Base-by-base conservation (phyloP, 2,329 filamentous ascomycete species). In the Colletotrichum trifolii region DNA sequence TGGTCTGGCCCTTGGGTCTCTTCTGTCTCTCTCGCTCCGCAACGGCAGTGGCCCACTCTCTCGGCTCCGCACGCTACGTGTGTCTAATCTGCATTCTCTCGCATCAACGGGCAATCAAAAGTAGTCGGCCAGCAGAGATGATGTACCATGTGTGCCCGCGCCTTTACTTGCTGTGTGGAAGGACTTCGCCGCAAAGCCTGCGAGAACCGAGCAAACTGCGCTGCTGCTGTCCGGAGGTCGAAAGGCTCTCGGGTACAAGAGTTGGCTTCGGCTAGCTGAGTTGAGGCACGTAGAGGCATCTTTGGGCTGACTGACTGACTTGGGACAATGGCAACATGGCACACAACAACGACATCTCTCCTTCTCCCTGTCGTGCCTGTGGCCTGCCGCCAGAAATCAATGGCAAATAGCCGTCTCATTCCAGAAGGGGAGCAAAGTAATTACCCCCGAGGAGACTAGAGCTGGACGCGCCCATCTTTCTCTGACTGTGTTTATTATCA, bases 291-390 rank as follows among this genome's bases (percentile, higher is more conserved):
- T 46, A 11, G 36, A 47, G 54, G 50, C 55, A 50, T 50, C 56
- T 52, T 54, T 46, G 43, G 46, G 50, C 40, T 48, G 25, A 25
- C 25, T 25, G 25, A 25, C 25, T 25, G 25, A 25, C 25, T 52
- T 56, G 58, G 58, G 38, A 52, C 36, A 33, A 56, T 65, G 55
- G 57, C 57, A 65, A 65, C 45, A 65, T 47, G 25, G 4, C 25
- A 25, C 25, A 4, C 25, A 25, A 25, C 62, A 56, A 61, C 62
- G 40, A 10, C 42, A 13, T n/a, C 13, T 45, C 52, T 56, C 25
- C 25, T 25, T 25, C 62, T 65, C 62, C 62, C 62, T 65, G 62
- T 62, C 62, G 62, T 65, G 58, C 58, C 62, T 65, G 62, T 62
- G 58, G 57, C 58, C 47, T 62, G 58, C 62, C 62, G 62, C 43